Percentiles rank a stretch among this genome's conserved stretches.
Conservation (phyloP, 2,329 filamentous ascomycete genomes). For the Colletotrichum sp. region DNA sequence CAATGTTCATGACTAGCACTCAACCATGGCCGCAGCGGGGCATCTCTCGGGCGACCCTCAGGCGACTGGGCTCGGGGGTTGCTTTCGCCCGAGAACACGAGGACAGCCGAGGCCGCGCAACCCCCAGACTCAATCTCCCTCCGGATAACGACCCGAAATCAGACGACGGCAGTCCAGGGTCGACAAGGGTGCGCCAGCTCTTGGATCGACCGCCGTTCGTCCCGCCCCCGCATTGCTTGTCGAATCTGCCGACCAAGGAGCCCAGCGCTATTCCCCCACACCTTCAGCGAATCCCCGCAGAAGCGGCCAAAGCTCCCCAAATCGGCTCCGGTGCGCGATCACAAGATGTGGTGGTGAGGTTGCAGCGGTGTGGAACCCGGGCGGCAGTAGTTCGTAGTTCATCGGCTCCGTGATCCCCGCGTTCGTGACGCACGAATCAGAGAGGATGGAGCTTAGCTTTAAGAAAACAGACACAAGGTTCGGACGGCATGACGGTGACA, state of each 20-base stretch:
- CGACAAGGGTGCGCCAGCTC: neutral
- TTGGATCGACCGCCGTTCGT: neutral
- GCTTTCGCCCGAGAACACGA: conserved; percentile 12
- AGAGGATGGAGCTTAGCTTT: neutral
- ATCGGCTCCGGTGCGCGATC: neutral
- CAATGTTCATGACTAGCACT: neutral
- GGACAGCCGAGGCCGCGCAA: neutral
- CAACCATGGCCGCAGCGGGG: conserved; percentile 13
- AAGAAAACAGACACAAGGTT: neutral
- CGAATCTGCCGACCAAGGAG: neutral
- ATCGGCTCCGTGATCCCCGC: conserved; percentile 20
- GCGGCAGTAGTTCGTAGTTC: neutral
- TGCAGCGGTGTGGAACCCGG: neutral
- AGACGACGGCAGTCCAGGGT: neutral
- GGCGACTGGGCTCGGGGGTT: neutral
- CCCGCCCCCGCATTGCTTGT: conserved; percentile 20
- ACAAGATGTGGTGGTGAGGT: conserved; percentile 1
- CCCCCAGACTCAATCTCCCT: neutral
- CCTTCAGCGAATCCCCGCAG: neutral
- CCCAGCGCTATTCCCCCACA: neutral
- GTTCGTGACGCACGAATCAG: neutral
- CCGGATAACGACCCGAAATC: neutral
- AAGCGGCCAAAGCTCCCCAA: conserved; percentile 4
- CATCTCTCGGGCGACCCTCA: conserved; percentile 7
- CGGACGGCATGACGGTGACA: neutral